Base-by-base conservation (phyloP, 768 basidiomycete species). In the Trametes sanguinea region DNA sequence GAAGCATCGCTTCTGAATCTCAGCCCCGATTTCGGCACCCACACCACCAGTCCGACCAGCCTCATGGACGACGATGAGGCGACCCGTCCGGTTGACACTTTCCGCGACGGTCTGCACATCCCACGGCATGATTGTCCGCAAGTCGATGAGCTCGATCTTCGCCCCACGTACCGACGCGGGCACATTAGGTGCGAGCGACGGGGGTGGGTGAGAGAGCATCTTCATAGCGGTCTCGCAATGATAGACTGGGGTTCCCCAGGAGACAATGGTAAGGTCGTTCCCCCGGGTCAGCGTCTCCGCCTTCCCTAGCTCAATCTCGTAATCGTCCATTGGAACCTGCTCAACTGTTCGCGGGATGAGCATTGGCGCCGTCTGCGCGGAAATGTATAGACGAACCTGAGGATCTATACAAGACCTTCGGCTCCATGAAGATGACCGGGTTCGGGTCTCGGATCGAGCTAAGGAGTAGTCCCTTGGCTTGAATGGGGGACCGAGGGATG, bases 401-500 rank as follows among this genome's bases (percentile, higher is more conserved):
- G 47, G 94, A 95, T 52, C 95, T 88, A 72, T 98, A 98, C 13
- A 98, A 77, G 59, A 96, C 84, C 77, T 98, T 88, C 47, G 95
- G 95, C 73, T 98, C 95, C 88, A 98, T 92, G 74, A 98, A 93
- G 46, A 98, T 85, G 13, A 94, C 91, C 0, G 95, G 95, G 69
- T 95, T 95, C 0, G 93, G 92, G 69, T 98, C 95, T 39, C 94
- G 85, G 56, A 98, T 93, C 0, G 94, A 87, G 14, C 86, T 84
- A 8, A 97, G 80, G 4, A 98, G 78, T 2, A 98, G 79, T 0
- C 95, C 95, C 74, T 97, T 97, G n/a, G 94, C 94, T 78, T 98
- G 95, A 40, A 95, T 86, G 0, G 95, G 95, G 2, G 94, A 94
- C 42, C 95, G 89, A 3, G 95, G 95, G 45, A 98, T 90, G n/a